Evolutionary conservation across 441 rosid genomes (phyloP).

Genomic region (Gossypium aridum): DNA sequence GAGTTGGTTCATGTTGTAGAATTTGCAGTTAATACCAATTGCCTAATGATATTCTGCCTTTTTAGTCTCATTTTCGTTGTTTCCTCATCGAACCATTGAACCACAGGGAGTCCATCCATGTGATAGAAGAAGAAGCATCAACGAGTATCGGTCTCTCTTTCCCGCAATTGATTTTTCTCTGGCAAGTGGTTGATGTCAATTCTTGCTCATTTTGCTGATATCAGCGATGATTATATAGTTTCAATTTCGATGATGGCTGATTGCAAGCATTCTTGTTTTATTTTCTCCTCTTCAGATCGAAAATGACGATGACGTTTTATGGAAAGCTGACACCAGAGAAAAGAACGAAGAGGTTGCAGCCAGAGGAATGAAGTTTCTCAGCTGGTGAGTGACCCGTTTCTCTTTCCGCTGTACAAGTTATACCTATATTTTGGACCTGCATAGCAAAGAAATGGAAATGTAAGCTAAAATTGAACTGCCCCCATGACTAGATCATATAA

Average conservation of each 20-base stretch:
- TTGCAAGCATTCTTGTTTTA: background rate
- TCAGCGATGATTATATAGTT: background rate
- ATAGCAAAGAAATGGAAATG: background rate
- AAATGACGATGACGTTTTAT: slow-evolving; percentile 53
- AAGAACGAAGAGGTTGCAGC: slow-evolving; percentile 59
- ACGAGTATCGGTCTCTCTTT: slow-evolving; percentile 59
- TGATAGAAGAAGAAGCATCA: slow-evolving; percentile 74
- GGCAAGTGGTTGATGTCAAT: slow-evolving; percentile 31
- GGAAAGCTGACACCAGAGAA: slow-evolving; percentile 70
- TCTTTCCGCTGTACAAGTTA: background rate
- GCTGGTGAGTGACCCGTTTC: slow-evolving; percentile 38
- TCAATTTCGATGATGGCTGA: background rate
- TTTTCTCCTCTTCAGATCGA: slow-evolving; percentile 42
- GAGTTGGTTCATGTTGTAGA: background rate
- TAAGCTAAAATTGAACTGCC: background rate
- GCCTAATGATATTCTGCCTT: background rate
- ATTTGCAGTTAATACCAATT: background rate
- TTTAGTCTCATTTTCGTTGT: background rate
- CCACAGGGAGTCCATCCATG: slow-evolving; percentile 63
- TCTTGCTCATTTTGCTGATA: background rate
- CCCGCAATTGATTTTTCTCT: slow-evolving; percentile 83
- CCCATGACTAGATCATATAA: background rate
- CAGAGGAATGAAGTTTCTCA: slow-evolving; percentile 71
- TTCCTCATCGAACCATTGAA: background rate
- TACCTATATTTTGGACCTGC: background rate